Evolutionary conservation across 2,329 filamentous ascomycete genomes (phyloP), one percentile per base, ranked within the genome.

Genomic region (Thelonectria rubi): DNA sequence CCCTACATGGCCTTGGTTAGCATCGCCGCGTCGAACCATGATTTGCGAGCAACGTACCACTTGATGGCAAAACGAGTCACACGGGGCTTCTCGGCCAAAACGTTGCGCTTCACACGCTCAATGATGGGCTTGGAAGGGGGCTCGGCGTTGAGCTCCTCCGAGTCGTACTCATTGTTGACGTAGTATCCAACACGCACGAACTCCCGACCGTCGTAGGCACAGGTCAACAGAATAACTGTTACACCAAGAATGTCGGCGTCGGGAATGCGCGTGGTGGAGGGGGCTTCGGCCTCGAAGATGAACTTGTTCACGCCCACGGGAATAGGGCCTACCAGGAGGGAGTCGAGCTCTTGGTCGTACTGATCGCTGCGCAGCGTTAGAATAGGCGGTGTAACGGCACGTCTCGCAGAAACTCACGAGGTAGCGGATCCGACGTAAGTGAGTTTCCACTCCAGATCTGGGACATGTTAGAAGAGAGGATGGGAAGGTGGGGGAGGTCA

Each of bases 131-230:
- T 97, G 60, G 93, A 85, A 7, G 95, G 95, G 10, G 95, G 95
- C 72, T 98, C 94, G 49, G 90, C 88, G 71, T 88, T 91, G 65
- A 99, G 86, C 77, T 97, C 92, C 73, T 96, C 93, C 24, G 91
- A 91, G 71, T 97, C 93, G 78, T 99, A 99, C 79, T 99, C 96
- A 74, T 99, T 99, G 85, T 98, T 99, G 73, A 99, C 95, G 72
- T 99, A 99, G 86, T 99, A 99, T 65, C 95, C 95, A 43, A 99
- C 94, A 68, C 95, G 93, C 40, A 99, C 93, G 73, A 99, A 99
- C 78, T 99, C 95, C 74, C 95, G 89, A 55, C 91, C 91, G 73
- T 99, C 95, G 80, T 99, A 99, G 77, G 93, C 91, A 80, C 95
- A 98, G 60, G 93, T 97, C 68, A 99, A 86, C 58, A 99, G 90